These are phyloP conservation scores for Starmera dryadoides DNA, from an alignment of 805 yeast species.

Conservation along the genomic window DNA sequence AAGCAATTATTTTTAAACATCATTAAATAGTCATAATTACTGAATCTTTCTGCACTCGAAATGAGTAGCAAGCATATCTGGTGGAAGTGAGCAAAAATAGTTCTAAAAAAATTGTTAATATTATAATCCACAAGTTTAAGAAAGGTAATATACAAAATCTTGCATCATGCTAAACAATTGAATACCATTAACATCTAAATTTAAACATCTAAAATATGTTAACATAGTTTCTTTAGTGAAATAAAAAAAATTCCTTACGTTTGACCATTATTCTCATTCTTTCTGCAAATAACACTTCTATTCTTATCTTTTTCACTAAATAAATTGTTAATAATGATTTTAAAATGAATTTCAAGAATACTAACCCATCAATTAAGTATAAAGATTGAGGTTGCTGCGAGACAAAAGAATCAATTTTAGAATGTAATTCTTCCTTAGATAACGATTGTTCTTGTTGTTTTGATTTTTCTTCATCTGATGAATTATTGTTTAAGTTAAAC, in stretches of 20 bases:
- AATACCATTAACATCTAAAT: conserved; percentile 31
- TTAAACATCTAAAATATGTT: conserved; percentile 30
- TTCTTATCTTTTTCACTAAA: conserved; percentile 9
- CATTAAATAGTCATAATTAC: too few species aligned
- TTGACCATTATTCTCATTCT: conserved; percentile 35
- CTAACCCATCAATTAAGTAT: conserved; percentile 19
- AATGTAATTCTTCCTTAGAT: conserved; percentile 7
- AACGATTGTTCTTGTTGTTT: conserved; percentile 10
- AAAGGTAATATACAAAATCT: conserved; percentile 20
- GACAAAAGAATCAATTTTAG: conserved; percentile 7
- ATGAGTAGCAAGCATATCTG: conserved; percentile 40
- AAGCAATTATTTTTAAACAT: too few species aligned
- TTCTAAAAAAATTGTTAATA: conserved; percentile 17
- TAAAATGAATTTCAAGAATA: not conserved
- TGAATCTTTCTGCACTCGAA: conserved; percentile 41
- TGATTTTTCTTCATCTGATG: not conserved
- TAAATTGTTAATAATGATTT: not conserved
- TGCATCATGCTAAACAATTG: conserved; percentile 43
- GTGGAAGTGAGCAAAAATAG: conserved; percentile 43
- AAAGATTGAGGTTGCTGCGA: conserved; percentile 8
- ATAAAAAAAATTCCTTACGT: conserved; percentile 12
- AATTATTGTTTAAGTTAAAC: not conserved
- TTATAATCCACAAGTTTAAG: not conserved
- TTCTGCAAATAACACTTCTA: conserved; percentile 39
- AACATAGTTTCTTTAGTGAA: not conserved